phyloP scores from a whole-genome alignment of 495 filamentous ascomycete species.

The Penicillium odoratum region DNA sequence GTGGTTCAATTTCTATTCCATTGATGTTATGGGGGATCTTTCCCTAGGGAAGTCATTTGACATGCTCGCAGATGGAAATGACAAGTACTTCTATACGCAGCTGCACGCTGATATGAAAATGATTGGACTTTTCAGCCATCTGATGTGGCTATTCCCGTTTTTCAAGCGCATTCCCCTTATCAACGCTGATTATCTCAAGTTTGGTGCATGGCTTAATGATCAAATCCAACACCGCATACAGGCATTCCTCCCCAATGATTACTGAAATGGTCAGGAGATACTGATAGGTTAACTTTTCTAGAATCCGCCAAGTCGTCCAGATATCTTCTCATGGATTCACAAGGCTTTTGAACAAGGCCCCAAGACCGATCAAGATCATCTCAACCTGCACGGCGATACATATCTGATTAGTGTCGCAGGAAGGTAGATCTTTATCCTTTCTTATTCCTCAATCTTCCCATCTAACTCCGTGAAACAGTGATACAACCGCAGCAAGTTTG shows the following conservation, averaged over 20 bases:
- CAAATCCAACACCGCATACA: conserved; percentile 16
- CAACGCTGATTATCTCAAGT: conserved; percentile 29
- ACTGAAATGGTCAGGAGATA: background rate
- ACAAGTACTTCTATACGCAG: conserved; percentile 31
- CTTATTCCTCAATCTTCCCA: too few relatives aligned
- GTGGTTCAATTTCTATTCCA: conserved; percentile 49
- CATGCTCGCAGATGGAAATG: conserved; percentile 38
- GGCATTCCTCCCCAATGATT: conserved; percentile 1
- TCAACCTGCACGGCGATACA: conserved; percentile 34
- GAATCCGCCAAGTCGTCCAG: conserved; percentile 24
- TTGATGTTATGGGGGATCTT: conserved; percentile 56
- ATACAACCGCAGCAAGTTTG: conserved; percentile 38
- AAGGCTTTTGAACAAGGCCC: conserved; percentile 27
- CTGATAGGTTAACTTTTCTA: conserved; percentile 7
- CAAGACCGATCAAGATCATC: conserved; percentile 23
- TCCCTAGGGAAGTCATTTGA: conserved; percentile 49
- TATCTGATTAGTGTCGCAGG: conserved; percentile 43
- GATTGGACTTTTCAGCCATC: conserved; percentile 34
- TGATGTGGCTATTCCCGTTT: conserved; percentile 41
- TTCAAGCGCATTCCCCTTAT: conserved; percentile 30
- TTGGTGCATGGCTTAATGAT: conserved; percentile 29
- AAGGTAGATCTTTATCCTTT: conserved; percentile 24
- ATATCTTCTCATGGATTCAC: conserved; percentile 37
- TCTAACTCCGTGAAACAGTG: conserved; percentile 17
- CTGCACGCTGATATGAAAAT: conserved; percentile 33